Percentiles rank a stretch among this genome's conserved stretches.
These are phyloP conservation scores for Colletotrichum horii DNA, from an alignment of 2,329 filamentous ascomycete species.

Conservation along the genomic window DNA sequence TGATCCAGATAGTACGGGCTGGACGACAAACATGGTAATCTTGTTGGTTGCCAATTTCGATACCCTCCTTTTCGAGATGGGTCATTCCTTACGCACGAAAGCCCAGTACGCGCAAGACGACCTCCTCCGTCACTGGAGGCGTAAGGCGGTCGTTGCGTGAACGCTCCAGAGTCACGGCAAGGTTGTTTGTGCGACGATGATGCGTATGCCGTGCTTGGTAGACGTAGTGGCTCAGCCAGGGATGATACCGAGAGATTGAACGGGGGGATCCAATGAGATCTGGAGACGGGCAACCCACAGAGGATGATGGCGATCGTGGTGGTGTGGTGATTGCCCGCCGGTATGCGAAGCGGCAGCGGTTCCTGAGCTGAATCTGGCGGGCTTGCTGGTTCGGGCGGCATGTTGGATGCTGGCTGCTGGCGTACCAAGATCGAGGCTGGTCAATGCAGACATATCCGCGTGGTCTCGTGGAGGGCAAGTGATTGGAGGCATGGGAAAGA, in stretches of 20 bases:
- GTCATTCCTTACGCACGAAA: not conserved
- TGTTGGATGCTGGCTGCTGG: not conserved
- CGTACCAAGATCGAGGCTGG: not conserved
- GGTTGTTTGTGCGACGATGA: not conserved
- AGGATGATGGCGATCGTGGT: not conserved
- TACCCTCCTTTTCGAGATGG: not conserved
- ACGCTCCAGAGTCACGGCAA: not conserved
- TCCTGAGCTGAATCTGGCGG: not conserved
- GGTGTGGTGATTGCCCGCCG: not conserved
- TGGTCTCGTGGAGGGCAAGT: not conserved
- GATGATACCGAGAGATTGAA: conserved; percentile 5
- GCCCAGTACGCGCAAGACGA: not conserved
- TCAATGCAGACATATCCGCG: not conserved
- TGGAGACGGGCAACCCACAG: not conserved
- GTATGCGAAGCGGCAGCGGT: not conserved
- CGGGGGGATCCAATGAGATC: conserved; percentile 2
- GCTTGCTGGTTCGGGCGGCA: not conserved
- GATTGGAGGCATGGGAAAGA: not conserved
- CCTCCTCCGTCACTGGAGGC: no score
- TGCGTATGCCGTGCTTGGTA: not conserved
- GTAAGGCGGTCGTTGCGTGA: not conserved
- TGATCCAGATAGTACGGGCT: not conserved
- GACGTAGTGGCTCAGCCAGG: not conserved
- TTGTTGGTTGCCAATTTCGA: not conserved
- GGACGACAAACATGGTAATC: not conserved